A percentile compares a stretch with the other conserved stretches of the same genome.
Conservation (phyloP, 352 stramenopile genomes). For the Pythium scleroteichum region DNA sequence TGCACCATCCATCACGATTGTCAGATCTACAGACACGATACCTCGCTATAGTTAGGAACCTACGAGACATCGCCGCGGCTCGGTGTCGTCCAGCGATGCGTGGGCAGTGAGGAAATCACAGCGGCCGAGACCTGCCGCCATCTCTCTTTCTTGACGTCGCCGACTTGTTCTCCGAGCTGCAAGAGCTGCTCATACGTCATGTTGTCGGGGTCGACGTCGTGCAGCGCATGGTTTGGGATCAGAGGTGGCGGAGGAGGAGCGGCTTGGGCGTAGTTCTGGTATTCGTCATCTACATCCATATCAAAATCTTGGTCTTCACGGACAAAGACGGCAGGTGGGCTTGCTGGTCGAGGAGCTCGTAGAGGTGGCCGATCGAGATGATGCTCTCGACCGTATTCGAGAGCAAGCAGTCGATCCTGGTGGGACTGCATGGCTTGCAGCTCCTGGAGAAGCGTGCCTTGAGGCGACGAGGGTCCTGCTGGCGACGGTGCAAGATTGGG, state of each 20-base stretch:
- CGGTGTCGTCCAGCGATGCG: conserved; percentile 43
- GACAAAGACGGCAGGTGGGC: neutral
- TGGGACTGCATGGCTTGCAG: conserved; percentile 21
- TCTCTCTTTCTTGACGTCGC: conserved; percentile 69
- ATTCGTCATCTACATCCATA: too few relatives aligned
- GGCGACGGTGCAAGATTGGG: neutral
- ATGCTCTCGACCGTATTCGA: neutral
- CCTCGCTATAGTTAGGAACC: conserved; percentile 21
- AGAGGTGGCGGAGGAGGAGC: too few relatives aligned
- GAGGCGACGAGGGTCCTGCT: neutral
- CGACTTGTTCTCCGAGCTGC: conserved; percentile 58
- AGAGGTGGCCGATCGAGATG: too few relatives aligned
- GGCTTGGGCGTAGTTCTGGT: too few relatives aligned
- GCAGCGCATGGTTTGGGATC: too few relatives aligned
- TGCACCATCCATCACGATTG: conserved; percentile 9
- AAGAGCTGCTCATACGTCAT: conserved; percentile 80
- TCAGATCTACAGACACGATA: neutral
- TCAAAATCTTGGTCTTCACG: neutral
- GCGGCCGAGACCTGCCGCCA: conserved; percentile 63
- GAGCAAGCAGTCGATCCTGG: conserved; percentile 1
- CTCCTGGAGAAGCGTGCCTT: conserved; percentile 4
- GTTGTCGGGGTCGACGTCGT: conserved; percentile 59
- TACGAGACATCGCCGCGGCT: conserved; percentile 50
- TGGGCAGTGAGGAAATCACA: conserved; percentile 59
- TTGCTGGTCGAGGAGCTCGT: too few relatives aligned